Evolutionary conservation across 2,329 filamentous ascomycete genomes (phyloP).

Genomic region (Penicillium sp.): DNA sequence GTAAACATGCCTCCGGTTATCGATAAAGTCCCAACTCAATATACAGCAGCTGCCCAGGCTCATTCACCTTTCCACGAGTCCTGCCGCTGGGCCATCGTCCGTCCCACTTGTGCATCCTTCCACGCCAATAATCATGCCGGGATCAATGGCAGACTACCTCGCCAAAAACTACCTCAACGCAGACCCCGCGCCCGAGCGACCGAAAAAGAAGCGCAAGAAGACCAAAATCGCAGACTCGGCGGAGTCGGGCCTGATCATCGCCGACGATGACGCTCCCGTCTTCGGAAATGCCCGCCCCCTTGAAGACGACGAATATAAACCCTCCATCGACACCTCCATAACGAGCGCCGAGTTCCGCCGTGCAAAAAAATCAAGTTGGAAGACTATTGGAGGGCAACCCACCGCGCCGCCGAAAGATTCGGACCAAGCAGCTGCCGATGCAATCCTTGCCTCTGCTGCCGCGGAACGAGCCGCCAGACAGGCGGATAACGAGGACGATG

Average conservation of each 20-base stretch:
- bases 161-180: slow-evolving; percentile 84
- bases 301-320: slow-evolving; percentile 36
- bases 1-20: slow-evolving; percentile 20
- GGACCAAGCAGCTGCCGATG: slow-evolving; percentile 64
- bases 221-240: slow-evolving; percentile 44
- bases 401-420: slow-evolving; percentile 6
- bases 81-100: neutral
- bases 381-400: slow-evolving; percentile 52
- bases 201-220: slow-evolving; percentile 54
- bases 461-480: slow-evolving; percentile 56
- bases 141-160: slow-evolving; percentile 70
- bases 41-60: neutral
- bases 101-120: neutral
- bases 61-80: slow-evolving; percentile 2
- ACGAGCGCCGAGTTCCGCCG: slow-evolving; percentile 56
- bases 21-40: slow-evolving; percentile 10
- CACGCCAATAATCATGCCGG: slow-evolving; percentile 12
- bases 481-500: slow-evolving; percentile 46
- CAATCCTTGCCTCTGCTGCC: slow-evolving; percentile 67
- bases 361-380: slow-evolving; percentile 76
- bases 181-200: slow-evolving; percentile 44
- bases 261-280: slow-evolving; percentile 37
- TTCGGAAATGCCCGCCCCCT: slow-evolving; percentile 25
- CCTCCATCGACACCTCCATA: slow-evolving; percentile 23
- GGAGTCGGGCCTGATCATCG: slow-evolving; percentile 35